Conservation (phyloP, 352 stramenopile species). For the Pythium aquatile region DNA sequence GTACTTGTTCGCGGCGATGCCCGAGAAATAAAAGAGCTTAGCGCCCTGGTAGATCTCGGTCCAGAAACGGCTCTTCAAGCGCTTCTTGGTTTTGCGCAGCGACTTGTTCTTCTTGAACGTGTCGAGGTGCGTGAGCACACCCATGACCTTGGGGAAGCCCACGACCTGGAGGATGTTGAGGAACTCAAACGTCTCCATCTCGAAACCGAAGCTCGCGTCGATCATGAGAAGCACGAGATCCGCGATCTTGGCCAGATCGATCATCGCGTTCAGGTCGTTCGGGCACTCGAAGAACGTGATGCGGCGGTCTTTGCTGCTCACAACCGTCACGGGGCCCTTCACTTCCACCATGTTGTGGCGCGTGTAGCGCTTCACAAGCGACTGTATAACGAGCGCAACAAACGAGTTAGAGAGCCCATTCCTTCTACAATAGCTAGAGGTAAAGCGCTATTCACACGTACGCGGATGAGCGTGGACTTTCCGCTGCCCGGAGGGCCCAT, state of each 20-base stretch:
- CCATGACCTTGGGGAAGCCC: constrained; percentile 95
- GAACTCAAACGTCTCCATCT: constrained; percentile 99
- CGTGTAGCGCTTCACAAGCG: constrained; percentile 99
- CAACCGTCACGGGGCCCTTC: constrained; percentile 98
- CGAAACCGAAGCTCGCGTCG: constrained; percentile 99
- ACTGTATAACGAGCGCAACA: constrained; percentile 34
- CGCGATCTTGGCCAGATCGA: constrained; percentile 98
- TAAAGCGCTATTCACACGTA: constrained; percentile 21
- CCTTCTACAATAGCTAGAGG: background rate
- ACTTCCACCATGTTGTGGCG: constrained; percentile 97
- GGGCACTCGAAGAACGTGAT: constrained; percentile 99
- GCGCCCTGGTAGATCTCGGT: constrained; percentile 96
- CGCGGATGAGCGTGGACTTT: constrained; percentile 98
- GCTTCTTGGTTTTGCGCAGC: constrained; percentile 98
- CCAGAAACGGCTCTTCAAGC: constrained; percentile 99
- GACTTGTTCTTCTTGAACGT: constrained; percentile 98
- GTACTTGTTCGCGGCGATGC: constrained; percentile 99
- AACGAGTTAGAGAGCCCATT: background rate
- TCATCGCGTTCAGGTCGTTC: constrained; percentile 91
- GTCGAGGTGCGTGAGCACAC: constrained; percentile 99
- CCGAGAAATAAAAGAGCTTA: constrained; percentile 98
- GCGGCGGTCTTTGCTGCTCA: constrained; percentile 96
- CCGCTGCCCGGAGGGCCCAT: constrained; percentile 96
- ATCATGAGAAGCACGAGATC: constrained; percentile 99
- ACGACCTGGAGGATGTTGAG: constrained; percentile 98